These are phyloP conservation scores for Prototheca wickerhamii DNA, from an alignment of 163 green algal species.

Conservation along the genomic window DNA sequence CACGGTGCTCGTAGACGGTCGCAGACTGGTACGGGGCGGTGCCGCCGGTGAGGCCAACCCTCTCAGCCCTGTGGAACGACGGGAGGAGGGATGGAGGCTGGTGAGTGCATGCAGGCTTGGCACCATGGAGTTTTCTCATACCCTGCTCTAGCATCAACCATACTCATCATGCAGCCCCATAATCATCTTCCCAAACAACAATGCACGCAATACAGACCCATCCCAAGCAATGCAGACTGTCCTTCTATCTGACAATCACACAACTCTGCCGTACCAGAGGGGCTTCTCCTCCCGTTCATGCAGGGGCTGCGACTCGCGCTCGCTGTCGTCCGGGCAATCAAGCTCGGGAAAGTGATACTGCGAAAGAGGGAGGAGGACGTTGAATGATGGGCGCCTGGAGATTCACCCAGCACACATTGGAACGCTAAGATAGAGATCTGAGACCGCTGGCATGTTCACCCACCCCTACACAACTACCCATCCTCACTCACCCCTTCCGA, in stretches of 20 bases:
- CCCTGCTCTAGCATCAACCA: neutral
- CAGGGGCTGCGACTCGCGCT: constrained; percentile 9
- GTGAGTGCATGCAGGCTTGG: neutral
- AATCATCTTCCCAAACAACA: neutral
- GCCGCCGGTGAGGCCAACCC: constrained; percentile 17
- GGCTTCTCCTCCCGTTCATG: constrained; percentile 12
- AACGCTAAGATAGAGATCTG: too few relatives aligned
- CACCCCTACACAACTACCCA: neutral
- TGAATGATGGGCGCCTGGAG: neutral
- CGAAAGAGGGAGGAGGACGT: neutral
- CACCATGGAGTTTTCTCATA: neutral
- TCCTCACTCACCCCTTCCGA: constrained; percentile 3
- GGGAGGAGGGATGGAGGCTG: neutral
- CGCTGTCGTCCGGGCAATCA: constrained; percentile 14
- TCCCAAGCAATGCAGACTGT: too few relatives aligned
- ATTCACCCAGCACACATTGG: too few relatives aligned
- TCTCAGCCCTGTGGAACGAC: constrained; percentile 11
- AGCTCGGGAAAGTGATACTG: constrained; percentile 31
- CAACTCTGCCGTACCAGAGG: neutral
- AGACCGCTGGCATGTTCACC: neutral
- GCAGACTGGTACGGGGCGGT: constrained; percentile 15
- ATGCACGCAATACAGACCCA: too few relatives aligned
- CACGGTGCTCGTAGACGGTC: constrained; percentile 28
- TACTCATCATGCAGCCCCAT: neutral
- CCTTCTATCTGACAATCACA: neutral